Base-by-base conservation (phyloP, 2,329 filamentous ascomycete species). In the Colletotrichum tanaceti region DNA sequence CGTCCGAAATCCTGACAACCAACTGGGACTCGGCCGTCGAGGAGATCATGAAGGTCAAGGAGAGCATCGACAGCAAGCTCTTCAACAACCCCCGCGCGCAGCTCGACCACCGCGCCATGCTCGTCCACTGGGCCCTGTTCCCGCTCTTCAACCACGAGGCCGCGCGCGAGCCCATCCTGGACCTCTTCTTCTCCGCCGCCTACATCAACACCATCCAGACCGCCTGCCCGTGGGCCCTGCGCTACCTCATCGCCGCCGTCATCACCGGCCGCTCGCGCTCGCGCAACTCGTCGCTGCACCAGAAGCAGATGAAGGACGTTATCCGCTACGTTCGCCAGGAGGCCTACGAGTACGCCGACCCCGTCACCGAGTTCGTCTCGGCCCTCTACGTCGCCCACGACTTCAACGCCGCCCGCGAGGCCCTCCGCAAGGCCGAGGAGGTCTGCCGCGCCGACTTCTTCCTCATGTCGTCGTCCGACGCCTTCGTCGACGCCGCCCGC, bases 171-270 rank as follows among this genome's bases (percentile, higher is more conserved):
- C 89, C 89, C 74, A 88, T 99, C 75, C 93, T 96, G 77, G 96
- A 99, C 75, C 90, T 98, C 79, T 96, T 98, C 87, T 98, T 99
- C 89, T 97, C 92, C 72, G 92, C 94, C 72, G 89, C 93, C 75
- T 99, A 93, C 87, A 99, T 99, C 89, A 99, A 98, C 89, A 98
- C 95, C 75, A 98, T 99, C 80, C 96, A 99, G 87, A 98, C 96
- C 68, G 92, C 90, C 76, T 98, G 94, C 86, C 95, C 96, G 7
- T 99, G 96, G 96, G 90, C 97, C 72, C 87, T 99, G 76, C 91
- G 96, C 74, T 99, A 99, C 83, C 88, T 99, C 68, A 90, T 94
- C 70, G 94, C 94, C 58, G 93, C 95, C 73, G 95, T 99, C 76
- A 97, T 99, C 81, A 97, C 94, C 71, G 96, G 95, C 84, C 93